Evolutionary conservation across 129 eudicot genomes (phyloP), one percentile per base, ranked within the genome.

Genomic region (Tagetes patula): DNA sequence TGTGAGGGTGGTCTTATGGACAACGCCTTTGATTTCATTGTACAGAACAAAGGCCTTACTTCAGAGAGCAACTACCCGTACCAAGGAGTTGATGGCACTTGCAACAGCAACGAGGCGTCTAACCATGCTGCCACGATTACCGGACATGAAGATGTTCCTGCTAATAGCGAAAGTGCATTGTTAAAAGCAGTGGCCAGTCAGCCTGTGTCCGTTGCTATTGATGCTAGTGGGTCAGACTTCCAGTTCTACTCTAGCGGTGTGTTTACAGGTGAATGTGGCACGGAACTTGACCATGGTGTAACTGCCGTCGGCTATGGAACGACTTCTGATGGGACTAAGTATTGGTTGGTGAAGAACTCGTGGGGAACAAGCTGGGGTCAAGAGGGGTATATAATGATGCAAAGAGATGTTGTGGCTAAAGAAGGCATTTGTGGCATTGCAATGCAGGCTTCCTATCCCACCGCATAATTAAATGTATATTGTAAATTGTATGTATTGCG

Each of bases 211-310:
- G 62, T 55, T 55, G 62, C 62, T 3, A 55, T 55, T 55, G 62
- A 55, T 55, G 62, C 62, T 55, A 55, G 62, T 55, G 62, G 62
- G 13, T 8, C 62, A 1, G 62, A 55, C 37, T 76, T 76, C 67
- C 80, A 76, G 14, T 74, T 64, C 39, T 74, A 74, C 72, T 64
- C 72, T 0, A 74, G 54, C 9, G 79, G 79, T 14, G 72, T 74
- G 34, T 73, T 73, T 61, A 61, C 60, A 8, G 77, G 77, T 45
- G 70, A 73, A 2, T 73, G 77, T 47, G 78, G 78, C 30, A 74
- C 78, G 0, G 65, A 74, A 4, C 78, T 74, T 3, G 78, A 74
- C 30, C 78, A 74, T 48, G 78, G 78, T 14, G 78, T 74, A 20
- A 74, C 71, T 36, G 62, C 63, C 9, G 71, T 74, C 9, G 78